phyloP scores from a whole-genome alignment of 495 filamentous ascomycete species.

The Tuber borchii region DNA sequence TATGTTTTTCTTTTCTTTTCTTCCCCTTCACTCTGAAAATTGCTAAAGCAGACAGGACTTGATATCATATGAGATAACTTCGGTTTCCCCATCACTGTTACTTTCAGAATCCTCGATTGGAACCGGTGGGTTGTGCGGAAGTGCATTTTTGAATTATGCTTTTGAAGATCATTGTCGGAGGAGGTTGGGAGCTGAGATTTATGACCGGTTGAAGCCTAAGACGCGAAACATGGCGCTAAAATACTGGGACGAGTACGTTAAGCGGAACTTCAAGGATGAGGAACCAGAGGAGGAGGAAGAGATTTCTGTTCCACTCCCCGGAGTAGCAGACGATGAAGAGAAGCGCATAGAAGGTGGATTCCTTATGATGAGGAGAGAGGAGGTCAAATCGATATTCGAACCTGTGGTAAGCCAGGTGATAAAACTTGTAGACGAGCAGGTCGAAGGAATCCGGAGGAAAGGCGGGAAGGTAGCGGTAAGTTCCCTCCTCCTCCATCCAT shows the following conservation, averaged over 20 bases:
- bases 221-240: conserved; percentile 65
- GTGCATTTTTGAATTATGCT: conserved; percentile 60
- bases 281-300: conserved; percentile 57
- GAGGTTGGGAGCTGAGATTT: conserved; percentile 52
- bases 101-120: conserved; percentile 62
- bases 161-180: conserved; percentile 60
- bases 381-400: conserved; percentile 60
- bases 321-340: conserved; percentile 61
- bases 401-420: conserved; percentile 59
- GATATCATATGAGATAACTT: conserved; percentile 62
- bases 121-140: conserved; percentile 59
- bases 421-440: conserved; percentile 56
- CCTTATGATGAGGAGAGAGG: conserved; percentile 53
- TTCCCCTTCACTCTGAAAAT: background rate
- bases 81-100: conserved; percentile 50
- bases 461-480: conserved; percentile 56
- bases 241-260: conserved; percentile 61
- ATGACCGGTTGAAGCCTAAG: conserved; percentile 56
- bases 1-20: background rate
- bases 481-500: conserved; percentile 42
- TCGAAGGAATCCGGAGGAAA: conserved; percentile 54
- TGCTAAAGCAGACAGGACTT: conserved; percentile 47
- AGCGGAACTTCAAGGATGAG: conserved; percentile 58
- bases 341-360: conserved; percentile 57
- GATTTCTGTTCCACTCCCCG: conserved; percentile 67